A percentile compares a stretch with the other conserved stretches of the same genome.
These are phyloP conservation scores for Mycena vitilis DNA, from an alignment of 768 basidiomycete genomes.

Conservation along the genomic window DNA sequence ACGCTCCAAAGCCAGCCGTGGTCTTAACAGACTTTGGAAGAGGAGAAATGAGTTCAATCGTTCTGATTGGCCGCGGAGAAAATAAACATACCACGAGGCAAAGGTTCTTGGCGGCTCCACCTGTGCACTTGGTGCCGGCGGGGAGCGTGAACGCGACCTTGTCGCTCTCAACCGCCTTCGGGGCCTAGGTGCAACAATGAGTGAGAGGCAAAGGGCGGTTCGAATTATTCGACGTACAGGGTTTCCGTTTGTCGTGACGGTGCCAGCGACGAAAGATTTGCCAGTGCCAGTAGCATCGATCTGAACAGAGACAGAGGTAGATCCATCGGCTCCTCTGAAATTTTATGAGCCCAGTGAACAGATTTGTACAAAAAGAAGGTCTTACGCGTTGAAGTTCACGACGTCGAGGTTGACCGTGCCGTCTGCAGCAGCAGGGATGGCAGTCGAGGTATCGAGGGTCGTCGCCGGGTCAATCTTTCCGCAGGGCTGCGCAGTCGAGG, in stretches of 20 bases:
- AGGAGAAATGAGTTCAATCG: neutral
- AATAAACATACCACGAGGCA: slow-evolving; percentile 58
- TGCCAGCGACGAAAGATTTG: slow-evolving; percentile 34
- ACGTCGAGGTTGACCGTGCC: slow-evolving; percentile 45
- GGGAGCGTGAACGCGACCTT: slow-evolving; percentile 59
- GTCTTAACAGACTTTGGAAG: slow-evolving; percentile 55
- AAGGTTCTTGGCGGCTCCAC: slow-evolving; percentile 55
- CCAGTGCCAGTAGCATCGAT: slow-evolving; percentile 35
- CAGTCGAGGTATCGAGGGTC: slow-evolving; percentile 37
- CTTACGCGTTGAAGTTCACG: slow-evolving; percentile 51
- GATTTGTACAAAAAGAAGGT: too few species aligned
- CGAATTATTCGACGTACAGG: slow-evolving; percentile 17
- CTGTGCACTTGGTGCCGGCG: slow-evolving; percentile 61
- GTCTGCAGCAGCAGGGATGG: slow-evolving; percentile 38
- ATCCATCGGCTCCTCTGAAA: slow-evolving; percentile 36
- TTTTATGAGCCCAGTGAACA: neutral
- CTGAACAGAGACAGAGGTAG: slow-evolving; percentile 31
- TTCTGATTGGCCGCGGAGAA: neutral
- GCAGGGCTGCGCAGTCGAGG: slow-evolving; percentile 34
- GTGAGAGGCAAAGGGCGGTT: neutral
- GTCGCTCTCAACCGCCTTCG: slow-evolving; percentile 50
- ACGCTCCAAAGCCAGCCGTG: slow-evolving; percentile 65
- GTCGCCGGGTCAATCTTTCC: slow-evolving; percentile 33
- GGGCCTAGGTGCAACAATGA: slow-evolving; percentile 45
- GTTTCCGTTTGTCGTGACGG: slow-evolving; percentile 37